These are phyloP conservation scores for Stropharia rugosoannulata DNA, from an alignment of 768 basidiomycete genomes.

Conservation along the genomic window DNA sequence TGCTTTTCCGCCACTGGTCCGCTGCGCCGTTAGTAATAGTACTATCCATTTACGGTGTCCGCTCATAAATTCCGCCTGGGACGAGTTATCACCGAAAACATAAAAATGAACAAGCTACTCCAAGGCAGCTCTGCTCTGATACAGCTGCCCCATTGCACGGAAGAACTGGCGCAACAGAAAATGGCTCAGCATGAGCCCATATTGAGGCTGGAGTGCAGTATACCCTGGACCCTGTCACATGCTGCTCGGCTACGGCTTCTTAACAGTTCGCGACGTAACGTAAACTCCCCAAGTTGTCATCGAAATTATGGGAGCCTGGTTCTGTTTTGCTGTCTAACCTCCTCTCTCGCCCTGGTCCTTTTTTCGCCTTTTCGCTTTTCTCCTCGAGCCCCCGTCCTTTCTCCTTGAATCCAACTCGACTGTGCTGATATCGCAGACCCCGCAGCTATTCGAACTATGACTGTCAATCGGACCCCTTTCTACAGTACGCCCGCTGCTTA, in stretches of 20 bases:
- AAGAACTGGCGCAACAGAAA: neutral
- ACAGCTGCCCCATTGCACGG: neutral
- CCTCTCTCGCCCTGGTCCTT: neutral
- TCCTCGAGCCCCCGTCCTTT: neutral
- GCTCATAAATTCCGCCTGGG: too few relatives aligned
- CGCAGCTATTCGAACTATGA: constrained; percentile 12
- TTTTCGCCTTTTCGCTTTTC: neutral
- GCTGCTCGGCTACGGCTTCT: neutral
- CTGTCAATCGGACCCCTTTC: constrained; percentile 27
- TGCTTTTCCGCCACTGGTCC: too few relatives aligned
- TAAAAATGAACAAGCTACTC: too few relatives aligned
- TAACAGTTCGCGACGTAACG: neutral
- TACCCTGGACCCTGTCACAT: neutral
- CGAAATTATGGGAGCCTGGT: neutral
- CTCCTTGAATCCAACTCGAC: neutral
- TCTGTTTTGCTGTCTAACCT: neutral
- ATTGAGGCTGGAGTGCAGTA: too few relatives aligned
- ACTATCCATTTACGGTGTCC: too few relatives aligned
- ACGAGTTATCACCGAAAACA: too few relatives aligned
- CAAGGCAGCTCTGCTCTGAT: too few relatives aligned
- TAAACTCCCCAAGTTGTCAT: neutral
- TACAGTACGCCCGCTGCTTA: constrained; percentile 19
- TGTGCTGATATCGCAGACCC: neutral
- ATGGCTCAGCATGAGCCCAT: neutral
- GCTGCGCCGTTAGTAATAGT: too few relatives aligned